phyloP scores from a whole-genome alignment of 768 basidiomycete genomes.

The Mycena capillaripes region DNA sequence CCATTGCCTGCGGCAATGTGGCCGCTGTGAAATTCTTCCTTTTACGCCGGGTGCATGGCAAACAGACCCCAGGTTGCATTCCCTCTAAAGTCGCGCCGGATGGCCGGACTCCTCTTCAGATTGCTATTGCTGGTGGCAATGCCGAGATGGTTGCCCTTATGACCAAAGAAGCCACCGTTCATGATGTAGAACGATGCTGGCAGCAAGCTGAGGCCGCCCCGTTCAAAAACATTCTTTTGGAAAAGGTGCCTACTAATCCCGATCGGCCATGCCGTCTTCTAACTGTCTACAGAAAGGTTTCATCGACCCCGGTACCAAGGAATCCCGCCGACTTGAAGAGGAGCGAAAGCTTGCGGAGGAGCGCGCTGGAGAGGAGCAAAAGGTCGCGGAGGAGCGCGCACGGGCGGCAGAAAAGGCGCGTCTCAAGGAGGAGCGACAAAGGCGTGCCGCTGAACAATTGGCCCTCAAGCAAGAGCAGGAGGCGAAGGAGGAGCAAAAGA shows the following conservation, averaged over 20 bases:
- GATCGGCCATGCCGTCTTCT: neutral
- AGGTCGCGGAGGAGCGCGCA: constrained; percentile 45
- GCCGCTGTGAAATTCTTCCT: constrained; percentile 50
- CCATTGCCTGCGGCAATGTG: constrained; percentile 51
- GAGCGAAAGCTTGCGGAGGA: constrained; percentile 46
- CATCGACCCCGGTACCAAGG: constrained; percentile 45
- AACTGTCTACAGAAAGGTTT: constrained; percentile 49
- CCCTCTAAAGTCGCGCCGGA: constrained; percentile 52
- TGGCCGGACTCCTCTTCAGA: constrained; percentile 52
- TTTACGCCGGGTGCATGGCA: constrained; percentile 43
- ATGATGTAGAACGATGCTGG: constrained; percentile 54
- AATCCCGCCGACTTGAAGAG: constrained; percentile 37
- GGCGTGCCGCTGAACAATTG: constrained; percentile 39
- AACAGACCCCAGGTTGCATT: constrained; percentile 49
- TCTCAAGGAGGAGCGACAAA: constrained; percentile 46
- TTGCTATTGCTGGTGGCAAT: constrained; percentile 49
- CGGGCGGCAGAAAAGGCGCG: constrained; percentile 47
- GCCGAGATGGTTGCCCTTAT: constrained; percentile 49
- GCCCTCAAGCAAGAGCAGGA: constrained; percentile 28
- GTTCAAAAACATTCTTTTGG: constrained; percentile 47
- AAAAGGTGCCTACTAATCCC: constrained; percentile 43
- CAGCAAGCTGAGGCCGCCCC: constrained; percentile 37
- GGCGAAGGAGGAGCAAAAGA: constrained; percentile 24
- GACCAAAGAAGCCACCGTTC: constrained; percentile 54
- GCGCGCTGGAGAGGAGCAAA: constrained; percentile 42